phyloP scores from a whole-genome alignment of 2,329 filamentous ascomycete genomes.

The Penicillium hesseltinei region DNA sequence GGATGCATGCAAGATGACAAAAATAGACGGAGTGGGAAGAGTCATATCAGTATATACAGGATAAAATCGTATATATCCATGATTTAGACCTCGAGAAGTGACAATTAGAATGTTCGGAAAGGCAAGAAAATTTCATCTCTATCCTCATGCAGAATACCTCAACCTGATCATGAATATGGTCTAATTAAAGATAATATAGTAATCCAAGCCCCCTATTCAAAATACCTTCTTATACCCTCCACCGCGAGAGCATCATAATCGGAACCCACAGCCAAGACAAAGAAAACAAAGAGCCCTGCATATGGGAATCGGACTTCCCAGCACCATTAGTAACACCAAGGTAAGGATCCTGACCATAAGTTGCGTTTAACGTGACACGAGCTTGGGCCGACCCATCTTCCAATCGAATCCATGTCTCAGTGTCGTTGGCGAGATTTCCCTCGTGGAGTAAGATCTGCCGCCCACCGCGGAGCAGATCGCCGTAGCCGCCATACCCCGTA shows the following conservation, averaged over 20 bases:
- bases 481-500: conserved; percentile 68
- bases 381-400: conserved; percentile 56
- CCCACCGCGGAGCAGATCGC: conserved; percentile 61
- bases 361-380: conserved; percentile 56
- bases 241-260: conserved; percentile 4
- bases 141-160: too few relatives aligned
- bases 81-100: neutral
- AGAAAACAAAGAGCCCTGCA: neutral
- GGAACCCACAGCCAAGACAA: conserved; percentile 5
- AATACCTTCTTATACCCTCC: neutral
- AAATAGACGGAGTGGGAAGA: too few relatives aligned
- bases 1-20: neutral
- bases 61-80: neutral
- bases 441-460: conserved; percentile 55
- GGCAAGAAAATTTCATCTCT: neutral
- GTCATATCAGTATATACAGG: neutral
- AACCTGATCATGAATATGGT: neutral
- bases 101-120: neutral
- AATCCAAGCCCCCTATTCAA: neutral
- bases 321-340: neutral
- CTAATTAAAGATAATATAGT: neutral
- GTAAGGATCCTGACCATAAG: conserved; percentile 53
- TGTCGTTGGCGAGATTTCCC: conserved; percentile 42
- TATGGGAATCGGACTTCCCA: neutral
- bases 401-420: conserved; percentile 62